These are phyloP conservation scores for Cryphonectria parasitica DNA, from an alignment of 2,329 filamentous ascomycete species.

Conservation along the genomic window DNA sequence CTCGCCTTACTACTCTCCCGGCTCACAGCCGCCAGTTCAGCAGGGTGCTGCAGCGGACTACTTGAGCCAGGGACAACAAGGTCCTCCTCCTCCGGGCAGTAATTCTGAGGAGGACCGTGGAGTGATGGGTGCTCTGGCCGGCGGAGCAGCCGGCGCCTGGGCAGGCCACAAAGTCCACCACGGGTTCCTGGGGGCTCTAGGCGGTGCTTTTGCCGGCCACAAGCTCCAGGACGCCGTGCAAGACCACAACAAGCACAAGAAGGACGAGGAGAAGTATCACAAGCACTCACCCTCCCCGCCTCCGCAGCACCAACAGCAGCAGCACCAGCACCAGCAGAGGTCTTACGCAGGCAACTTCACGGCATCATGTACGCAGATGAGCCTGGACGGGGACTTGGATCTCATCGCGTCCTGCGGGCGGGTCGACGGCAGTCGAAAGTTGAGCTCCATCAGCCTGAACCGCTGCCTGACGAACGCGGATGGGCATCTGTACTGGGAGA, in stretches of 20 bases:
- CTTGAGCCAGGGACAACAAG: conserved; percentile 8
- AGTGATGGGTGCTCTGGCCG: conserved; percentile 49
- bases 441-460: conserved; percentile 31
- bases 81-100: not conserved
- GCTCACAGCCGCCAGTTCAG: not conserved
- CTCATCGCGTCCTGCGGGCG: conserved; percentile 30
- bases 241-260: conserved; percentile 44
- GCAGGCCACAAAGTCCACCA: conserved; percentile 51
- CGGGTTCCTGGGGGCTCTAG: conserved; percentile 51
- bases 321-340: conserved; percentile 2
- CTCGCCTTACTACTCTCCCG: conserved; percentile 7
- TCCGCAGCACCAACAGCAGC: conserved; percentile 5
- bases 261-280: conserved; percentile 37
- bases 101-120: conserved; percentile 40
- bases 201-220: conserved; percentile 50
- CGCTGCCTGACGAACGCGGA: conserved; percentile 29
- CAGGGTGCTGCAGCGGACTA: conserved; percentile 14
- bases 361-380: conserved; percentile 22
- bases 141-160: conserved; percentile 49
- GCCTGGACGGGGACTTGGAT: conserved; percentile 29
- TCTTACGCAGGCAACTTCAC: conserved; percentile 29
- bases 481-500: conserved; percentile 29
- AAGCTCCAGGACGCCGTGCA: conserved; percentile 46
- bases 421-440: conserved; percentile 26
- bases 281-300: not conserved